Percentiles rank a stretch among this genome's conserved stretches.
Conservation (phyloP, 352 stramenopile genomes). For the Phytophthora ramorum region DNA sequence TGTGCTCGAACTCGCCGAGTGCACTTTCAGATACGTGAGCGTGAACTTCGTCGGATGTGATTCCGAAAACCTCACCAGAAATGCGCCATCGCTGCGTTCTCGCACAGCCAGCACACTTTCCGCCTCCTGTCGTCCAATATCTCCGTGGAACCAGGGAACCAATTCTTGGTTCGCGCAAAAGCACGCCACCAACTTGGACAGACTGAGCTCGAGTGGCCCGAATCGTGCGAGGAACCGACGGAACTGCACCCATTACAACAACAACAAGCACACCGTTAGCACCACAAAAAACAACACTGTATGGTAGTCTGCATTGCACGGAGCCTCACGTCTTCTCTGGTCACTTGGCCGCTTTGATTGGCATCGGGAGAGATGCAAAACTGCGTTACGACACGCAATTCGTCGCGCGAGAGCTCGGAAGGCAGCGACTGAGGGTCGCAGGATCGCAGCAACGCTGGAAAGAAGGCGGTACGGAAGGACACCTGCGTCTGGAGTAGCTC, state of each 20-base stretch:
- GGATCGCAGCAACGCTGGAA: constrained; percentile 56
- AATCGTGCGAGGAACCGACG: constrained; percentile 72
- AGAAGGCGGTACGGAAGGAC: constrained; percentile 50
- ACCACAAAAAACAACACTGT: background rate
- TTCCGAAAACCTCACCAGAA: constrained; percentile 83
- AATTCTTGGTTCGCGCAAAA: constrained; percentile 68
- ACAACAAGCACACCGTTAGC: constrained; percentile 2
- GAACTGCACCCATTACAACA: constrained; percentile 48
- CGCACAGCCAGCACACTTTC: constrained; percentile 45
- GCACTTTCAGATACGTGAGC: constrained; percentile 81
- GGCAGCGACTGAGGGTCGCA: constrained; percentile 45
- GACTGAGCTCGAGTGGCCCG: constrained; percentile 61
- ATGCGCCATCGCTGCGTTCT: constrained; percentile 62
- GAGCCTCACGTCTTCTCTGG: constrained; percentile 48
- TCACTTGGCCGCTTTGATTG: constrained; percentile 51
- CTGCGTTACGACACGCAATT: constrained; percentile 62
- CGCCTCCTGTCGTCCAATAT: constrained; percentile 54
- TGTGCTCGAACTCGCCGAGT: constrained; percentile 35
- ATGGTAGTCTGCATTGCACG: background rate
- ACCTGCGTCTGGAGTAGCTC: constrained; percentile 34
- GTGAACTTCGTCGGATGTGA: constrained; percentile 81
- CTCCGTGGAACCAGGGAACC: constrained; percentile 79
- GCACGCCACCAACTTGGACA: constrained; percentile 68
- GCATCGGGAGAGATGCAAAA: constrained; percentile 57
- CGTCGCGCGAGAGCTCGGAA: constrained; percentile 58